Conservation (phyloP, 495 filamentous ascomycete genomes). For the Tuber microsphaerosporum region DNA sequence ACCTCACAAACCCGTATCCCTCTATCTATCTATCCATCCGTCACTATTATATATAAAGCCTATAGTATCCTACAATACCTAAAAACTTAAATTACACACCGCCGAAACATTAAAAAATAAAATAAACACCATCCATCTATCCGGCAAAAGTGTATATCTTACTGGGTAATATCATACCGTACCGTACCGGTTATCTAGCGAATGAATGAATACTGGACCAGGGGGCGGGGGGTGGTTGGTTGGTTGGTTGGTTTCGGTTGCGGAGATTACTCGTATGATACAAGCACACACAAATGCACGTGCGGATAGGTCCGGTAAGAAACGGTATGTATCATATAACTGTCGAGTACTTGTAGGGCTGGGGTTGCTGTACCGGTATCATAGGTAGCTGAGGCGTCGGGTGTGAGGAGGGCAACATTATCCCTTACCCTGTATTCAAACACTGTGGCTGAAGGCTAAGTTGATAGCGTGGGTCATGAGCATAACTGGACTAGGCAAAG, state of each 20-base stretch:
- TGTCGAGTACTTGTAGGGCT: neutral
- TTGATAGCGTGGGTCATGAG: too few relatives aligned
- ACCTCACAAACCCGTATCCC: neutral
- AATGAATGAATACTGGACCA: neutral
- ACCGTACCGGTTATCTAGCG: too few relatives aligned
- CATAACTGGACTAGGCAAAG: too few relatives aligned
- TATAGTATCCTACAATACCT: neutral
- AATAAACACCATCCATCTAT: neutral
- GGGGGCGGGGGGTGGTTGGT: neutral
- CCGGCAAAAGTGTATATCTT: neutral
- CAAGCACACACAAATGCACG: neutral
- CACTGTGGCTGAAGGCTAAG: too few relatives aligned
- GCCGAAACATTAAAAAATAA: too few relatives aligned
- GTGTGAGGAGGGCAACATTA: too few relatives aligned
- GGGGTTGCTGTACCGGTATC: neutral
- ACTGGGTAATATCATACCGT: neutral
- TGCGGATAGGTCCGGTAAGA: neutral
- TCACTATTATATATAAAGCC: too few relatives aligned
- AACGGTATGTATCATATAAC: neutral
- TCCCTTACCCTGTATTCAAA: too few relatives aligned
- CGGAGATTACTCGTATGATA: neutral
- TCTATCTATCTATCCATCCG: too few relatives aligned
- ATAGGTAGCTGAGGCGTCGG: neutral
- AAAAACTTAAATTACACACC: neutral
- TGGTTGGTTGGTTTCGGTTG: neutral